A percentile compares a stretch with the other conserved stretches of the same genome.
These are phyloP conservation scores for Ballota nigra DNA, from an alignment of 257 asterid species.

Conservation along the genomic window DNA sequence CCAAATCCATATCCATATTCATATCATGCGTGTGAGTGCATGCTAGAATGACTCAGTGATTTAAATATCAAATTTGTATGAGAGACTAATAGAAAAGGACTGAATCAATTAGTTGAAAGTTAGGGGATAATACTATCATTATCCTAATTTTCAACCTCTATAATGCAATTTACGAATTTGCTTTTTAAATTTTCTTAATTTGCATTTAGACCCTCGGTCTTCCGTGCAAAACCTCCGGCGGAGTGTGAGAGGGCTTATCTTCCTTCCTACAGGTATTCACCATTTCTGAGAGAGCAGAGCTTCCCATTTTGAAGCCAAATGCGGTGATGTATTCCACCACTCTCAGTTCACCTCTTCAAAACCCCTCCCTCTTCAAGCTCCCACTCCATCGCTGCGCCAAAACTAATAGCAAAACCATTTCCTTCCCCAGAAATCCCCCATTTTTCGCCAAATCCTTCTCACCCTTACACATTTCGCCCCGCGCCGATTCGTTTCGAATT, in stretches of 20 bases:
- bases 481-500: conserved; percentile 18
- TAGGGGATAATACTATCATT: too few relatives aligned
- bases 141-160: too few relatives aligned
- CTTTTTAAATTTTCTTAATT: not conserved
- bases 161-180: too few relatives aligned
- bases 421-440: conserved; percentile 21
- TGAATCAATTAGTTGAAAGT: too few relatives aligned
- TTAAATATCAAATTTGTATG: too few relatives aligned
- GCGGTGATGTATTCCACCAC: conserved; percentile 39
- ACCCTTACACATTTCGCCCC: not conserved
- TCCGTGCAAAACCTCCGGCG: not conserved
- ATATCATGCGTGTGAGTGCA: too few relatives aligned
- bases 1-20: too few relatives aligned
- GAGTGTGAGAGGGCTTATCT: conserved; percentile 26
- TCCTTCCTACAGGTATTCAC: not conserved
- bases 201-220: conserved; percentile 11
- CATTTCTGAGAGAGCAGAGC: conserved; percentile 4
- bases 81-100: too few relatives aligned
- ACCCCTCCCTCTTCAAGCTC: conserved; percentile 24
- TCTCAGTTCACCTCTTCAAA: conserved; percentile 29
- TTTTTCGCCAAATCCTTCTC: conserved; percentile 28
- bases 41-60: too few relatives aligned
- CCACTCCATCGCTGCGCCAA: conserved; percentile 26
- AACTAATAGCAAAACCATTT: conserved; percentile 22
- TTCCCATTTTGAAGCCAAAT: conserved; percentile 5